Percentiles rank a stretch among this genome's conserved stretches.
Conservation (phyloP, 495 filamentous ascomycete species). For the Tetracladium marchalianum region DNA sequence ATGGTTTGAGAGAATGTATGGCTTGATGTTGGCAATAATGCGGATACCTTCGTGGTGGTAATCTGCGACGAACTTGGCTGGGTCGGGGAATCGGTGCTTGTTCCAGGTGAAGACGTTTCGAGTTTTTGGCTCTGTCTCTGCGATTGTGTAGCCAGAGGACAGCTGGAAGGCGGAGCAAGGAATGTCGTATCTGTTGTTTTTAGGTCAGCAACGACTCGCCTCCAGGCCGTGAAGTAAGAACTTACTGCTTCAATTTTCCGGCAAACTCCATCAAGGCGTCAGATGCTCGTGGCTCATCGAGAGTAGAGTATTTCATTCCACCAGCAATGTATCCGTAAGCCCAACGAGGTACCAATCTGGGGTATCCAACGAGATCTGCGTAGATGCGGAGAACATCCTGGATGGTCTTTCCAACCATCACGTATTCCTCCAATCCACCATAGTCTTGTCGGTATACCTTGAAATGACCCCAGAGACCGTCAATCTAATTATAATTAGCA, state of each 20-base stretch:
- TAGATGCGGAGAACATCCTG: constrained; percentile 54
- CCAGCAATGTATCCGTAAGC: constrained; percentile 60
- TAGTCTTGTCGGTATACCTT: constrained; percentile 62
- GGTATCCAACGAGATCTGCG: constrained; percentile 55
- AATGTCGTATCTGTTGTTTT: constrained; percentile 37
- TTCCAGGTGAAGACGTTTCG: constrained; percentile 68
- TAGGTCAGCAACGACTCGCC: too few relatives aligned
- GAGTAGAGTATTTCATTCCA: constrained; percentile 60
- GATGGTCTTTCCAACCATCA: constrained; percentile 53
- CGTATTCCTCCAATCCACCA: constrained; percentile 60
- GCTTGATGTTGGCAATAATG: constrained; percentile 61
- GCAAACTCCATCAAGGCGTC: constrained; percentile 50
- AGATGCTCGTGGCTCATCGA: constrained; percentile 48
- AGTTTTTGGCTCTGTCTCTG: constrained; percentile 52
- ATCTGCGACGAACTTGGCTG: constrained; percentile 46
- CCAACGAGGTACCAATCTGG: constrained; percentile 53
- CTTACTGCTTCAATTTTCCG: constrained; percentile 38
- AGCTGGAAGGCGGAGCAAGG: constrained; percentile 65
- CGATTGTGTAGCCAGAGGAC: constrained; percentile 63
- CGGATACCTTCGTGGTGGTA: constrained; percentile 54
- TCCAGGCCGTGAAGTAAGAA: too few relatives aligned
- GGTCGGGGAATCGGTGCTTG: constrained; percentile 52
- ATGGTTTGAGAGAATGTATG: constrained; percentile 54
- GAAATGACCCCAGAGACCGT: constrained; percentile 60
- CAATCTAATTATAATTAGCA: constrained; percentile 27